phyloP scores from a whole-genome alignment of 192 early-diverging fungal species.

The Coemansia sp. region DNA sequence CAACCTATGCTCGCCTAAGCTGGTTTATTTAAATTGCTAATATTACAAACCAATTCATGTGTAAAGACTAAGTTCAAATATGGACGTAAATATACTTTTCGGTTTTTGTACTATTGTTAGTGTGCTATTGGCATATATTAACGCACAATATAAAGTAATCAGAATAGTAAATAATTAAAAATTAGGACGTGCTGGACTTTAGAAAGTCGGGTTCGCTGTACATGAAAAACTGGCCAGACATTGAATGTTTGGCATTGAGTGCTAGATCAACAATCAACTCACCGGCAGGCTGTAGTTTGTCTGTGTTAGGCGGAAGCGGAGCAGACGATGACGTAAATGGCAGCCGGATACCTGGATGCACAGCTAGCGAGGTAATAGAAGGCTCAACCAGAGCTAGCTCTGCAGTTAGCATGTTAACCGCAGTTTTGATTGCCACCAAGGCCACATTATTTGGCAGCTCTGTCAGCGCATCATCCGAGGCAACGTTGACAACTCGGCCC shows the following conservation, averaged over 20 bases:
- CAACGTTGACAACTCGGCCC: conserved; percentile 21
- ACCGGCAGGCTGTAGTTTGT: conserved; percentile 22
- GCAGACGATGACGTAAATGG: background rate
- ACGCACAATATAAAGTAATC: too few relatives aligned
- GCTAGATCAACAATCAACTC: conserved; percentile 33
- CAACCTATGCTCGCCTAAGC: conserved; percentile 34
- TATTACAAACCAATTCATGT: too few relatives aligned
- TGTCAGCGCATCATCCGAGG: conserved; percentile 21
- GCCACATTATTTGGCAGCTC: conserved; percentile 17
- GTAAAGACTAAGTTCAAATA: too few relatives aligned
- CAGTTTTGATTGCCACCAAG: conserved; percentile 37
- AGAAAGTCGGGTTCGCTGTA: conserved; percentile 34
- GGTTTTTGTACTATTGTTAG: too few relatives aligned
- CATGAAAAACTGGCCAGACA: conserved; percentile 33
- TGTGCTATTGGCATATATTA: too few relatives aligned
- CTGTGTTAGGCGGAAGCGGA: background rate
- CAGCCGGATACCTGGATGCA: conserved; percentile 20
- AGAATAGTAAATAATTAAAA: background rate
- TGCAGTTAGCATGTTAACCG: conserved; percentile 35
- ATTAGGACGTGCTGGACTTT: background rate
- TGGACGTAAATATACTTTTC: too few relatives aligned
- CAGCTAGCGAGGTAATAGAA: conserved; percentile 21
- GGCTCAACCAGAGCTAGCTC: conserved; percentile 38
- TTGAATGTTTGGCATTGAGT: conserved; percentile 24
- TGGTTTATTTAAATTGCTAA: background rate